Base-by-base conservation (phyloP, 306 rosid species). In the Astragalus membranaceus region DNA sequence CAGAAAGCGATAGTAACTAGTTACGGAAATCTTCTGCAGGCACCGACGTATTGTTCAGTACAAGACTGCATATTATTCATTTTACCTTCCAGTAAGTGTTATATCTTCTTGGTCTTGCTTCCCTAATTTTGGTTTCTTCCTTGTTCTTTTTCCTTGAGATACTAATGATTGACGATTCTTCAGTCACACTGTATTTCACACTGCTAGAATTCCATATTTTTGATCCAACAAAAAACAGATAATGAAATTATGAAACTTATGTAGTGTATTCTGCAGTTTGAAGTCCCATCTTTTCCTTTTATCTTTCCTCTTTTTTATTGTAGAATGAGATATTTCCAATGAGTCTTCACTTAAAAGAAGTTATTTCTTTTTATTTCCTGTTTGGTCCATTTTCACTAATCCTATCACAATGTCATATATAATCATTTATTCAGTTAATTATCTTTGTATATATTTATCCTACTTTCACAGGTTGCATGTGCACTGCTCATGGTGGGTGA, bases 1-100 rank as follows among this genome's bases (percentile, higher is more conserved):
- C 59, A 26, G 32, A 58, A 54, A 54, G 39, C 50, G 33, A 26
- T 57, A 59, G 26, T 46, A 39, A 72, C 79, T 54, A 71, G 66
- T 6, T 30, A 6, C n/a, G 20, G 64, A 3, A 17, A 67, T 73
- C 12, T 70, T 59, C 35, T 87, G 90, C 95, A 94, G 99, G 78
- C 95, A 94, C 85, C 95, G 79, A 5, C 86, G 89, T 10, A 88
- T 94, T 81, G 97, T 94, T 81, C 96, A 94, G 79, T 91, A 87
- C 82, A 94, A 94, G 82, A 90, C 99, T 12, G 90, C 89, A 32
- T 94, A 94, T 67, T 94, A 94, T 82, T 94, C 99, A 33, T 91
- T 94, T 77, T 94, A 94, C 84, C 96, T 90, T 64, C 97, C 97
- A 8, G 95, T 94, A 74, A 86, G 99, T 75, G 63, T 36, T 63